Evolutionary conservation across 257 asterid genomes (phyloP), one percentile per base, ranked within the genome.

Genomic region (Lithospermum erythrorhizon): DNA sequence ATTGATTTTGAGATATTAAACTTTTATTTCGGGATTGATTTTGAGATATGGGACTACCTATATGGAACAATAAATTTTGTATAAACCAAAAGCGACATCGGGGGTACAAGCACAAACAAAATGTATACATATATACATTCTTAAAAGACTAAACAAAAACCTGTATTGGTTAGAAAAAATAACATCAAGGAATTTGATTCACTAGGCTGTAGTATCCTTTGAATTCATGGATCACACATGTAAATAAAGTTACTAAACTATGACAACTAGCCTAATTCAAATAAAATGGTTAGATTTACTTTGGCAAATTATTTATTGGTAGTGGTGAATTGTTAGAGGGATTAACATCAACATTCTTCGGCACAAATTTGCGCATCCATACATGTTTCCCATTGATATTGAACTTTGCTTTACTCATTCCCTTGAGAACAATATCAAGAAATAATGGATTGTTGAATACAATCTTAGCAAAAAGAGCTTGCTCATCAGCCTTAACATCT

Each of bases 381-480:
- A 79, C 82, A 55, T 78, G 87, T 64, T 83, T 83, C 4, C 91
- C 85, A 11, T 79, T 79, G 66, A 81, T 81, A 56, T 70, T 45
- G 59, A 76, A 76, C 27, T 83, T 83, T 1, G 74, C 85, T 68
- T 71, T 83, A n/a, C 6, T 14, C 18, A 54, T 56, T 0, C 81
- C 82, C 17, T 70, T 27, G 11, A 83, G 85, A 21, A 83, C 75
- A 41, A 15, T 18, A 6, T 61, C 62, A 52, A 81, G 51, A 22
- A 63, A 20, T 0, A 56, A 57, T 0, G 77, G 71, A 5, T 21
- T 58, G 19, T 1, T 11, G 55, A 83, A 76, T 11, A 81, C 75
- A 3, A 81, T 47, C 22, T 63, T 65, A 1, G 91, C 91, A 48
- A 72, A 81, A 15, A 83, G 78, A 0, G 83, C 45, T 60, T 83